Base-by-base conservation (phyloP, 257 asterid species). In the Solanum rostratum region DNA sequence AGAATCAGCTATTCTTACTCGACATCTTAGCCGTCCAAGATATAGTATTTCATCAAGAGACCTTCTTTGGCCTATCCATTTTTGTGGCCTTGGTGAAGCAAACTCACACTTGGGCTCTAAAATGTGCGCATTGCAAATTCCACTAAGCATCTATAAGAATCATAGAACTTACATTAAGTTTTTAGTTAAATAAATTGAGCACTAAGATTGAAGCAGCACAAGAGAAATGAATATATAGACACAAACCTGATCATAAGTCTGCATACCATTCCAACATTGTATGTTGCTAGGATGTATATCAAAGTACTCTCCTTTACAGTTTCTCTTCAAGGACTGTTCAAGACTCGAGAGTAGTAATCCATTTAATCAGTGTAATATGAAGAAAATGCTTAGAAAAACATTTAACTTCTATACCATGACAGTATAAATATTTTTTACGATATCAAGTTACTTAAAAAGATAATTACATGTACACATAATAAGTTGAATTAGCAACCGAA, bases 61-160 rank as follows among this genome's bases (percentile, higher is more conserved):
- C 60, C 83, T 53, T 59, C 84, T 79, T 62, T 37, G 74, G 33
- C 59, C 41, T 79, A 45, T 19, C 24, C 50, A 27, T 30, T 76
- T 19, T 24, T 13, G 43, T 45, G 82, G 65, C 29, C 63, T 59
- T 53, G 85, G 55, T 20, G 52, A 73, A 62, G 16, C 41, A 81
- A 70, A 76, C 41, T 79, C 86, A 82, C 87, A 87, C 20, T 39
- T 30, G 29, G 87, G 79, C 50, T 87, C 89, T 63, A 87, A 63
- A 50, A 84, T 52, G 24, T 84, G 68, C 10, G 83, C 81, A 22
- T 8, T 6, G 7, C 24, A 14, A 8, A 84, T 30, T 22, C 84
- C 84, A 37, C 45, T 69, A 19, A 69, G 27, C 53, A 54, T 55
- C 87, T 87, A 83, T 60, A 73, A 73, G 18, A 80, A 19, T 33